Base-by-base conservation (phyloP, 257 asterid species). In the Primulina tabacum region DNA sequence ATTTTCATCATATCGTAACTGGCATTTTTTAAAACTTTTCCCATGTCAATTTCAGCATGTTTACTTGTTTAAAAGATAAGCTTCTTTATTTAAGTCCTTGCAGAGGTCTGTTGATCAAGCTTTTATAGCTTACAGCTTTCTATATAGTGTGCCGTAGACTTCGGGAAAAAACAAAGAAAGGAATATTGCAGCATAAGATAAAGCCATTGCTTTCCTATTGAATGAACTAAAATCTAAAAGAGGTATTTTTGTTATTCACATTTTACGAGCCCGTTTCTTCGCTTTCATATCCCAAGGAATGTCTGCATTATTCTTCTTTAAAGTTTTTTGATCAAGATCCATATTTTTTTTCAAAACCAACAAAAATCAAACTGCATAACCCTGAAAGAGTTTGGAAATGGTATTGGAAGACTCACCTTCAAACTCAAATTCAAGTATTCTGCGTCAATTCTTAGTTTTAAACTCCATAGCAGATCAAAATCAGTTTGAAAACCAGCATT, bases 361-460 rank as follows among this genome's bases (percentile, higher is more conserved):
- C 57, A 50, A 50, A 5, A 50, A 50, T 50, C 57, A 50, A 14
- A 14, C 20, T 17, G 2, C 8, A 50, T 50, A 50, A 4, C 17
- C 57, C 5, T 50, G 57, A 4, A 50, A 50, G 4, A 0, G 7
- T 50, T 50, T 14, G 57, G 57, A 50, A 50, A 90, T 90, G 97
- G 92, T 88, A 61, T 88, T 96, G 8, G 80, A 88, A 71, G 87
- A 83, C 29, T 80, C 95, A 6, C 74, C 85, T 3, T 71, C 96
- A 24, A 77, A 84, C 72, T 73, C 95, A 33, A 76, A 72, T 56
- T 80, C 89, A 65, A 89, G 85, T 73, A 81, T 81, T 61, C 80
- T 88, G 3, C 90, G 82, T 71, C 95, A 88, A 18, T 90, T 90
- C 65, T 82, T 83, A 4, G 67, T 80, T 64, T 76, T 90, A 70